A percentile compares a stretch with the other conserved stretches of the same genome.
phyloP scores from a whole-genome alignment of 805 yeast species.

The Wickerhamiella alocasiicola region DNA sequence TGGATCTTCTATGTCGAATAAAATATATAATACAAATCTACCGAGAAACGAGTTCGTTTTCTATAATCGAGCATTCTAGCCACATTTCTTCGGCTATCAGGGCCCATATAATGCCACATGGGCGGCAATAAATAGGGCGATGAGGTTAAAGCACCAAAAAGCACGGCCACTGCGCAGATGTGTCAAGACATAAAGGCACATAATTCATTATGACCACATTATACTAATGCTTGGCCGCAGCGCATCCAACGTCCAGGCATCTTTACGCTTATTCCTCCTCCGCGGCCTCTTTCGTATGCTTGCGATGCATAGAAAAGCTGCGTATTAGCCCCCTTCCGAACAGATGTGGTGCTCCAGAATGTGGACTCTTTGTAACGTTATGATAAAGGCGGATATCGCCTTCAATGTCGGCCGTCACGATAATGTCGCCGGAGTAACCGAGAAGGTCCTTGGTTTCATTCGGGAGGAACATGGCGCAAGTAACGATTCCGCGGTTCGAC shows the following conservation, averaged over 20 bases:
- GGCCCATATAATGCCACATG: too few species aligned
- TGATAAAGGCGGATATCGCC: constrained; percentile 10
- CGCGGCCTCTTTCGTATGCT: not conserved
- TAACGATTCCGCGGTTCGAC: constrained; percentile 2
- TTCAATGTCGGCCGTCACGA: constrained; percentile 7
- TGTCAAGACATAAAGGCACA: too few species aligned
- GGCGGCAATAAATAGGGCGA: too few species aligned
- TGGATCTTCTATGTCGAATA: too few species aligned
- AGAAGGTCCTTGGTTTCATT: constrained; percentile 4
- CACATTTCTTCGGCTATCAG: too few species aligned
- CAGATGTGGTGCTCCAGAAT: not conserved
- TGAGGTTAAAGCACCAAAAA: too few species aligned
- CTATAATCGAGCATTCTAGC: too few species aligned
- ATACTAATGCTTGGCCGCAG: not conserved
- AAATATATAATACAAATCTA: too few species aligned
- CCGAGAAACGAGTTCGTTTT: too few species aligned
- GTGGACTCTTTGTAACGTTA: not conserved
- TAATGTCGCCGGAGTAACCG: constrained; percentile 1
- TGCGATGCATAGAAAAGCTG: constrained; percentile 1
- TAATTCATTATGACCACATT: too few species aligned
- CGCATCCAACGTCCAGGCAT: not conserved
- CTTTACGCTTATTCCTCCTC: not conserved
- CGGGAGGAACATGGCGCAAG: constrained; percentile 12
- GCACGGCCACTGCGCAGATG: too few species aligned
- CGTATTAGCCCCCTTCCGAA: not conserved